These are phyloP conservation scores for Pichia sp. DNA, from an alignment of 1,139 yeast genomes.

Conservation along the genomic window DNA sequence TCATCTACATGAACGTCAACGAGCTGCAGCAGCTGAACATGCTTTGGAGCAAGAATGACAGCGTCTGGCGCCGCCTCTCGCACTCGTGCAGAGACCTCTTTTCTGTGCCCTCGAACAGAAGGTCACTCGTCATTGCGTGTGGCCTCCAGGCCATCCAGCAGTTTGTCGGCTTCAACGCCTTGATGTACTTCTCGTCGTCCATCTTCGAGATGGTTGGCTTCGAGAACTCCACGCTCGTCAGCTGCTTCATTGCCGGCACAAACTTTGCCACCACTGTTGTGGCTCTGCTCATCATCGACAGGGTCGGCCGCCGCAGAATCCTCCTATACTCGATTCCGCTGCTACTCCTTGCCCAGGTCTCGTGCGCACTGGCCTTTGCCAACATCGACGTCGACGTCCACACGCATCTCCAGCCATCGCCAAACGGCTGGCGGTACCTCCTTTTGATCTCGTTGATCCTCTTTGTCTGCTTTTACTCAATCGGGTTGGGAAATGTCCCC, in stretches of 20 bases:
- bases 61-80: conserved; percentile 31
- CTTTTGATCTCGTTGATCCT: conserved; percentile 46
- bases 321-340: conserved; percentile 45
- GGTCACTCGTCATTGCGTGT: conserved; percentile 55
- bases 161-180: conserved; percentile 56
- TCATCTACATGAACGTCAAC: conserved; percentile 40
- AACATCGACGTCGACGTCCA: conserved; percentile 36
- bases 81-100: conserved; percentile 43
- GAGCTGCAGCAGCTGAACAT: conserved; percentile 42
- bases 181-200: conserved; percentile 57
- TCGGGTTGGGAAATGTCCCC: conserved; percentile 57
- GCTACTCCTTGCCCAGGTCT: conserved; percentile 43
- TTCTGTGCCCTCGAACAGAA: conserved; percentile 42
- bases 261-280: conserved; percentile 52
- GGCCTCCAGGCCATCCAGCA: conserved; percentile 60
- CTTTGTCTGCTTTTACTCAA: conserved; percentile 52
- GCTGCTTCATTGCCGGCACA: conserved; percentile 55
- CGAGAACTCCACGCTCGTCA: conserved; percentile 50
- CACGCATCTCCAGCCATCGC: too few species aligned
- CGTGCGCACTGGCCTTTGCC: conserved; percentile 52
- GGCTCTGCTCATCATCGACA: conserved; percentile 49
- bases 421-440: conserved; percentile 40
- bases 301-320: conserved; percentile 51
- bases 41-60: conserved; percentile 23
- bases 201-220: conserved; percentile 55